These are phyloP conservation scores for Rhytidhysteron rufulum DNA, from an alignment of 2,329 filamentous ascomycete species.

Conservation along the genomic window DNA sequence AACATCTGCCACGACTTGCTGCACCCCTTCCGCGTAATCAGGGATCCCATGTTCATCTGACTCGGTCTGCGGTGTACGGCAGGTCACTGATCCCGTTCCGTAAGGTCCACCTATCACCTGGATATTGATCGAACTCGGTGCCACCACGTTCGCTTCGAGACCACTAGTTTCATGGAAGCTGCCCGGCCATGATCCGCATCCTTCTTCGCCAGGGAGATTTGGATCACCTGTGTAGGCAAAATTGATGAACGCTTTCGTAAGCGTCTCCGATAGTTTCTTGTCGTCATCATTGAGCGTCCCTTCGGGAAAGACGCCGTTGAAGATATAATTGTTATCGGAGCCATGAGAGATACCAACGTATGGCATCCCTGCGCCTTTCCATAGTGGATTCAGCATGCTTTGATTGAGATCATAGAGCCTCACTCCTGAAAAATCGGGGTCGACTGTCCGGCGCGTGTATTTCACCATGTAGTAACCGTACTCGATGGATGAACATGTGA, in stretches of 20 bases:
- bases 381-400: constrained; percentile 10
- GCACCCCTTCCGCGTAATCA: not conserved
- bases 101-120: not conserved
- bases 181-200: not conserved
- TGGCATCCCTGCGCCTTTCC: constrained; percentile 11
- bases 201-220: not conserved
- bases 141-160: not conserved
- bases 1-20: not conserved
- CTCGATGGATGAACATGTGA: constrained; percentile 13
- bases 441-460: not conserved
- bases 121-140: not conserved
- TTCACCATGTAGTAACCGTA: constrained; percentile 8
- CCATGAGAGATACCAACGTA: constrained; percentile 8
- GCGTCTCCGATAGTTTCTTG: constrained; percentile 4
- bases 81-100: not conserved
- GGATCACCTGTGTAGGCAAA: constrained; percentile 9
- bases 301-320: constrained; percentile 10
- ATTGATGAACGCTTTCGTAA: constrained; percentile 4
- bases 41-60: not conserved
- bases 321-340: constrained; percentile 12
- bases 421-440: constrained; percentile 2
- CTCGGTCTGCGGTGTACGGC: no score
- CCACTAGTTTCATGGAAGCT: not conserved
- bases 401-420: constrained; percentile 11
- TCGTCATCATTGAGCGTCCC: constrained; percentile 4